These are phyloP conservation scores for Xylaria longipes DNA, from an alignment of 495 filamentous ascomycete genomes.

Conservation along the genomic window DNA sequence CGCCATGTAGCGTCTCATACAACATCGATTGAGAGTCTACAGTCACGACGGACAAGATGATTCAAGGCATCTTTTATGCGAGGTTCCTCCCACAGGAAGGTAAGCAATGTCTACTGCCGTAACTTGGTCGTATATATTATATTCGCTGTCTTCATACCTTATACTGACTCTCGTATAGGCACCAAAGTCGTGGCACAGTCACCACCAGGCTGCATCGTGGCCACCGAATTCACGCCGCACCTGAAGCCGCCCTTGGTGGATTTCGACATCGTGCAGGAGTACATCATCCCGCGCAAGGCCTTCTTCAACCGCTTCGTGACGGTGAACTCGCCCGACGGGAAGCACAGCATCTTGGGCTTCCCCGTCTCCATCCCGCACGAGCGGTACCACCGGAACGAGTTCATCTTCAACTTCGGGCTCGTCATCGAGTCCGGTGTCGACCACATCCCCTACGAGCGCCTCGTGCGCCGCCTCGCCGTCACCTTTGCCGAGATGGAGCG, in stretches of 20 bases:
- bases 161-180: constrained; percentile 56
- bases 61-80: constrained; percentile 94
- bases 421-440: constrained; percentile 75
- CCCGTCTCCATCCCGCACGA: constrained; percentile 83
- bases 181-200: constrained; percentile 79
- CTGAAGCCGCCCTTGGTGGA: constrained; percentile 71
- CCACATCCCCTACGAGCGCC: constrained; percentile 71
- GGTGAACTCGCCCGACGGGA: constrained; percentile 70
- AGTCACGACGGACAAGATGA: constrained; percentile 59
- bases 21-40: neutral
- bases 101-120: constrained; percentile 47
- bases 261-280: constrained; percentile 82
- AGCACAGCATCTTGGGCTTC: constrained; percentile 83
- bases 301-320: constrained; percentile 89
- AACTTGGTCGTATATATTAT: too few relatives aligned
- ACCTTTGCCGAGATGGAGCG: constrained; percentile 89
- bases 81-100: constrained; percentile 91
- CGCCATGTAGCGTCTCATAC: constrained; percentile 27
- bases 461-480: constrained; percentile 82
- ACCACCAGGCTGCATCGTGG: constrained; percentile 75
- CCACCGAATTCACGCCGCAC: constrained; percentile 52
- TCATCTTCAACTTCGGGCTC: constrained; percentile 96
- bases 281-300: constrained; percentile 90
- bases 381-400: constrained; percentile 88
- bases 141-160: too few relatives aligned